Percentiles rank a stretch among this genome's conserved stretches.
phyloP scores from a whole-genome alignment of 768 basidiomycete genomes.

The Pisolithus tinctorius region DNA sequence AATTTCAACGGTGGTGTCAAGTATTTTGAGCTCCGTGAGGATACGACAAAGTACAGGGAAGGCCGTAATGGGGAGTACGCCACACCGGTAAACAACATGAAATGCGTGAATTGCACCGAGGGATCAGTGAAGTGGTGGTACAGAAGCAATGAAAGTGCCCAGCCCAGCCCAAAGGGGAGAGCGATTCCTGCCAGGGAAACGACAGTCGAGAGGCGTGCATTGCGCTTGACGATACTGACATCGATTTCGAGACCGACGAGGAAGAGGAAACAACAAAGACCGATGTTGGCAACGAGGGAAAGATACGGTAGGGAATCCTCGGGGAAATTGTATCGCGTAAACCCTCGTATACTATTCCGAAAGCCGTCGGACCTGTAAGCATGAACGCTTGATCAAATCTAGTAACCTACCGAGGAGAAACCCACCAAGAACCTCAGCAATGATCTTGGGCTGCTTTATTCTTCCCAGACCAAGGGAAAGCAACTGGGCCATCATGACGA shows the following conservation, averaged over 20 bases:
- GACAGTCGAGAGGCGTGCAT: constrained; percentile 57
- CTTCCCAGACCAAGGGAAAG: constrained; percentile 68
- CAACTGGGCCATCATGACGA: constrained; percentile 72
- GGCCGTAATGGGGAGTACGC: constrained; percentile 83
- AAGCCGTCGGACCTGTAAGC: constrained; percentile 40
- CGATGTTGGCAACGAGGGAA: constrained; percentile 83
- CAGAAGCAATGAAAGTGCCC: constrained; percentile 56
- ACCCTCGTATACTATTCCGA: constrained; percentile 79
- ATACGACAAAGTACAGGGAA: constrained; percentile 85
- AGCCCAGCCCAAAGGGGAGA: constrained; percentile 83
- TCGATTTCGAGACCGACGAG: constrained; percentile 94
- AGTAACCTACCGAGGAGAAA: constrained; percentile 63
- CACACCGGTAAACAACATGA: constrained; percentile 91
- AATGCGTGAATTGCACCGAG: constrained; percentile 71
- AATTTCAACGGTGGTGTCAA: constrained; percentile 89
- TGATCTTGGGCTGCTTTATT: constrained; percentile 80
- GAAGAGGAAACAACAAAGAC: constrained; percentile 83
- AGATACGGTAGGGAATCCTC: constrained; percentile 64
- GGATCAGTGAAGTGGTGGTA: constrained; percentile 65
- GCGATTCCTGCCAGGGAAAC: constrained; percentile 81
- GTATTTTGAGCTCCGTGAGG: constrained; percentile 82
- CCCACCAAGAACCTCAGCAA: constrained; percentile 81
- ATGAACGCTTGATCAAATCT: background rate
- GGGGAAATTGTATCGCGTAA: constrained; percentile 84
- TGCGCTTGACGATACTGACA: constrained; percentile 64